Evolutionary conservation across 2,329 filamentous ascomycete genomes (phyloP).

Genomic region (Sclerotinia trifoliorum): DNA sequence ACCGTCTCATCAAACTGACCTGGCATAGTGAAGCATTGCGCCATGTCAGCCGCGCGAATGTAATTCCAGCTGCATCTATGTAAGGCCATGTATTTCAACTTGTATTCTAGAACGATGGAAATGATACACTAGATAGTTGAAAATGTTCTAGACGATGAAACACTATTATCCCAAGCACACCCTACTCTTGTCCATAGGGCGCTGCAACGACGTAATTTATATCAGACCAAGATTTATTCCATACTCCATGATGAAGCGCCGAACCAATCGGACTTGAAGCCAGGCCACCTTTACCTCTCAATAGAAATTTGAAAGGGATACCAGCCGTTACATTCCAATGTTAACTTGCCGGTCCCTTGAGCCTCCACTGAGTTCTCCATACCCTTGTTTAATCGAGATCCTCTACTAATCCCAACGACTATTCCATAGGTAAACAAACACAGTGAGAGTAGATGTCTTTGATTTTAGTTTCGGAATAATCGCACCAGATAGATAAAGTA

Average conservation of each 20-base stretch:
- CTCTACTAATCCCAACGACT: neutral
- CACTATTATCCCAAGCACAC: neutral
- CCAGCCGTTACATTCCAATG: neutral
- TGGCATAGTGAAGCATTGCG: neutral
- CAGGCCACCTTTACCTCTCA: neutral
- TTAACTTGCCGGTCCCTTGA: neutral
- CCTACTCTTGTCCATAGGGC: neutral
- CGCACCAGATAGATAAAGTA: constrained; percentile 12
- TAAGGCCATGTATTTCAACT: neutral
- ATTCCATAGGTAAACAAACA: constrained; percentile 1
- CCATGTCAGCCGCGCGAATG: neutral
- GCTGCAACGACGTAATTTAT: neutral
- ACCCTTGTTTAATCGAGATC: neutral
- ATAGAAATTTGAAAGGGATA: neutral
- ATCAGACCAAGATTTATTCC: neutral
- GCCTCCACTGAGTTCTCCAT: neutral
- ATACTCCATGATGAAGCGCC: neutral
- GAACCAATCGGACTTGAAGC: neutral
- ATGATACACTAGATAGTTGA: neutral
- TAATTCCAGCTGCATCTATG: neutral
- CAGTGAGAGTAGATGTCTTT: constrained; percentile 1
- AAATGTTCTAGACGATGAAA: neutral
- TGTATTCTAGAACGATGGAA: neutral
- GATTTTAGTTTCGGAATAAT: constrained; percentile 15
- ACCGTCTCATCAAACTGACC: neutral